Evolutionary conservation across 148 eudicot species (phyloP), one percentile per base, ranked within the genome.

Genomic region (Vaccinium myrtillus): DNA sequence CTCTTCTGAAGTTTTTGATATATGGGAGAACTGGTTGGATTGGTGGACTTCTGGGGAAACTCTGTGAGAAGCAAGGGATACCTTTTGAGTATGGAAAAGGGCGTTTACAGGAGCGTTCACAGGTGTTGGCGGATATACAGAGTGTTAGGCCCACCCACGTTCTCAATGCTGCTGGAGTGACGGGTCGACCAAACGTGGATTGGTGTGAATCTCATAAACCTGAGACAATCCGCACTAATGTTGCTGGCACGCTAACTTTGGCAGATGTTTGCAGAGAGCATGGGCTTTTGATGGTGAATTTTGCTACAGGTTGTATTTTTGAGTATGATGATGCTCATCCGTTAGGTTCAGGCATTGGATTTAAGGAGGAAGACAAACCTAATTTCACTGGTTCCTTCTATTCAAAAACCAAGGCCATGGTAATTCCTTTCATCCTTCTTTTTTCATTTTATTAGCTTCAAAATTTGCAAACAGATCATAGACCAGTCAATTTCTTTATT

Each of bases 211-310:
- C 83, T 36, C 85, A 86, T 83, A 77, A 78, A 58, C 32, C 85
- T 6, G 85, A 86, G 81, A 83, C 88, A 0, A 82, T 86, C 65
- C 78, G 78, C 36, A 74, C 85, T 78, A 86, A 86, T 71, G 85
- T 86, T 46, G 75, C 49, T 71, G 88, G 88, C 39, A 83, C 83
- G 3, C 75, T 86, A 81, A 86, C 80, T 30, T 82, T 86, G 67
- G 85, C 88, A 54, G 88, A 86, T 86, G 85, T 86, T 83, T 86
- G 88, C 80, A 83, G 74, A 83, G 85, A 86, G 82, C 78, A 83
- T 54, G 88, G 85, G 49, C 58, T 86, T 61, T 78, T 86, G 32
- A 58, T 86, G 88, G 49, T 86, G 79, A 82, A 86, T 56, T 86
- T 51, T 58, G 83, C 88, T 2, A 77, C 88, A 14, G 88, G 88